Percentiles rank a stretch among this genome's conserved stretches.
phyloP scores from a whole-genome alignment of 495 filamentous ascomycete genomes.

The Aspergillus incahuasiensis region DNA sequence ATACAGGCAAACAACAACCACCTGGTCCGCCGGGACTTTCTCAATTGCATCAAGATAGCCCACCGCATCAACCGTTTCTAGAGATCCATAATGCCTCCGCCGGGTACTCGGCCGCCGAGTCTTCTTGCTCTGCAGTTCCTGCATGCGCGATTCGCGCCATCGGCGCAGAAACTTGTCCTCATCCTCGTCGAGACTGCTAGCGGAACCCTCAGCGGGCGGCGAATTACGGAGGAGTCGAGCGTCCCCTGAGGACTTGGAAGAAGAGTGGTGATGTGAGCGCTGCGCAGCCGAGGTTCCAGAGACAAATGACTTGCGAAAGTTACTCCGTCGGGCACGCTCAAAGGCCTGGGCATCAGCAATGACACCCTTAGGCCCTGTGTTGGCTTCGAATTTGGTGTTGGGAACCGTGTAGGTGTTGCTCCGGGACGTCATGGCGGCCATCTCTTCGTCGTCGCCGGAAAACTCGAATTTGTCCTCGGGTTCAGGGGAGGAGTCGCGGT shows the following conservation, averaged over 20 bases:
- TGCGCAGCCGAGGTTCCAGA: conserved; percentile 29
- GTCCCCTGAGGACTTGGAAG: conserved; percentile 40
- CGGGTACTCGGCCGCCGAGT: conserved; percentile 57
- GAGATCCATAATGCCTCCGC: conserved; percentile 66
- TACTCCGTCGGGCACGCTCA: conserved; percentile 71
- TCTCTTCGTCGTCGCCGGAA: conserved; percentile 48
- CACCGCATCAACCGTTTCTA: conserved; percentile 81
- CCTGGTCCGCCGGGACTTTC: conserved; percentile 71
- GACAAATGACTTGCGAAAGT: conserved; percentile 46
- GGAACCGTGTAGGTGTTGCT: conserved; percentile 43
- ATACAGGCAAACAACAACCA: conserved; percentile 94
- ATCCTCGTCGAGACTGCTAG: conserved; percentile 47
- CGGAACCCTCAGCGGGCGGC: conserved; percentile 30
- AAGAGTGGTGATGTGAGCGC: conserved; percentile 13
- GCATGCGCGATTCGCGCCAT: conserved; percentile 76
- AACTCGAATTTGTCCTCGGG: conserved; percentile 56
- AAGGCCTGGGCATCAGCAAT: conserved; percentile 93
- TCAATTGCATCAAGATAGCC: conserved; percentile 96
- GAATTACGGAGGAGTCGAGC: conserved; percentile 41
- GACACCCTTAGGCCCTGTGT: conserved; percentile 97
- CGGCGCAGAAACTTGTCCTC: conserved; percentile 78
- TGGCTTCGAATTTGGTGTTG: conserved; percentile 67
- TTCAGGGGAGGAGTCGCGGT: conserved; percentile 47
- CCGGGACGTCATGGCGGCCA: conserved; percentile 40
- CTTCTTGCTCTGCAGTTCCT: conserved; percentile 65